Evolutionary conservation across 1,139 yeast genomes (phyloP).

Genomic region (Pichia sp.): DNA sequence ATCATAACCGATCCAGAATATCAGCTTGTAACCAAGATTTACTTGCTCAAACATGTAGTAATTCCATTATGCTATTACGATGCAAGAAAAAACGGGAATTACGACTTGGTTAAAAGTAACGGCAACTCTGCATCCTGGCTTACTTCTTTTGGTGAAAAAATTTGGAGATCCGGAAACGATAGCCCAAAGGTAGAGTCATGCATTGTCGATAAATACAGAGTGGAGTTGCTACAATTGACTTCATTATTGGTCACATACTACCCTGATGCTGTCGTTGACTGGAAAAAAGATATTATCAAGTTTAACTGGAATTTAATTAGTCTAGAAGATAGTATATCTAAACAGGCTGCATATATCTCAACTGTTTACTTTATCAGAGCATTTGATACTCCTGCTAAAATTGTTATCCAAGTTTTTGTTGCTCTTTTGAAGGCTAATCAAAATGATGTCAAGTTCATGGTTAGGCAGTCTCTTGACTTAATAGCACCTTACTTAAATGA

Average conservation of each 20-base stretch:
- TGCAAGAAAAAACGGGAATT: slow-evolving; percentile 49
- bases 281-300: slow-evolving; percentile 81
- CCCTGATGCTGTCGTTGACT: slow-evolving; percentile 55
- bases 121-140: slow-evolving; percentile 54
- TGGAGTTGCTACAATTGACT: slow-evolving; percentile 77
- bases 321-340: slow-evolving; percentile 82
- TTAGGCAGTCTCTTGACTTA: slow-evolving; percentile 81
- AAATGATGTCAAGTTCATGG: slow-evolving; percentile 77
- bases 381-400: slow-evolving; percentile 83
- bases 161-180: slow-evolving; percentile 64
- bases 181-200: slow-evolving; percentile 45
- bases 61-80: slow-evolving; percentile 66
- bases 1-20: slow-evolving; percentile 43
- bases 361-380: slow-evolving; percentile 83
- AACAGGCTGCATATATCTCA: slow-evolving; percentile 89
- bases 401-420: slow-evolving; percentile 89
- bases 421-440: slow-evolving; percentile 84
- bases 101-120: slow-evolving; percentile 40
- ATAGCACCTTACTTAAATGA: slow-evolving; percentile 85
- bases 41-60: slow-evolving; percentile 58
- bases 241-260: slow-evolving; percentile 71
- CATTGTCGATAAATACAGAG: slow-evolving; percentile 66
- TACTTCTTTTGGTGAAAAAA: slow-evolving; percentile 50
- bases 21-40: slow-evolving; percentile 54
- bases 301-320: slow-evolving; percentile 94